phyloP scores from a whole-genome alignment of 768 basidiomycete species.

The Boletus vermiculosoides region DNA sequence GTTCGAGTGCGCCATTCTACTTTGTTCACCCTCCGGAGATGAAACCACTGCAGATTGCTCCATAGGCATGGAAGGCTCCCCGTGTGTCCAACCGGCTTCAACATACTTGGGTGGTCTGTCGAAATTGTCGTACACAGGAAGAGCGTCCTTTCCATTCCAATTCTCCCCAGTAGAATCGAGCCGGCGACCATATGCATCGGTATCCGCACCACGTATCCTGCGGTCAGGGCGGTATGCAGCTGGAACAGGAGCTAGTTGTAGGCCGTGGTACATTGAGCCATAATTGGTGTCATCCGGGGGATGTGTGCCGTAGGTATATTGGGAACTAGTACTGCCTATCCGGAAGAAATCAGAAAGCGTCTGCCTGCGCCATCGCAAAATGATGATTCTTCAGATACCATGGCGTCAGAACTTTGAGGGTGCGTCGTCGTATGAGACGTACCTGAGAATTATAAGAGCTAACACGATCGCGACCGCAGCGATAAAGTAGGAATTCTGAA shows the following conservation, averaged over 20 bases:
- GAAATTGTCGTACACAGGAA: constrained; percentile 46
- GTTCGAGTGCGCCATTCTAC: not conserved
- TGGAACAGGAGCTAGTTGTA: constrained; percentile 21
- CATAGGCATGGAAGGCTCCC: not conserved
- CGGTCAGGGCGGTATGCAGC: constrained; percentile 21
- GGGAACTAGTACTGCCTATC: not conserved
- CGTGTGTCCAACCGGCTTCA: constrained; percentile 19
- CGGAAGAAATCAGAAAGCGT: constrained; percentile 23
- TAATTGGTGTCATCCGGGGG: not conserved
- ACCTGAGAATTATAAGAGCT: constrained; percentile 24
- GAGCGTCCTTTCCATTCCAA: constrained; percentile 42
- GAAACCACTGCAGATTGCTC: not conserved
- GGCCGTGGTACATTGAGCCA: constrained; percentile 13
- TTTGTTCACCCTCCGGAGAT: not conserved
- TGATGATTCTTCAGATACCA: constrained; percentile 12
- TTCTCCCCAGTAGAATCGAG: constrained; percentile 31
- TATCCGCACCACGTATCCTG: constrained; percentile 36
- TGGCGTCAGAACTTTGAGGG: not conserved
- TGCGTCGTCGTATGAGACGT: not conserved
- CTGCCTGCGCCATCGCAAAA: constrained; percentile 26
- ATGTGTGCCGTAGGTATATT: constrained; percentile 1
- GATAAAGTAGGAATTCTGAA: constrained; percentile 28
- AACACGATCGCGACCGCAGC: constrained; percentile 12
- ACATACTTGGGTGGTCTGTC: constrained; percentile 50
- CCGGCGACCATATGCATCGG: constrained; percentile 42